Percentiles rank a stretch among this genome's conserved stretches.
Evolutionary conservation across 108 stramenopile genomes (phyloP).

Genomic region (Nitzschia sp.): DNA sequence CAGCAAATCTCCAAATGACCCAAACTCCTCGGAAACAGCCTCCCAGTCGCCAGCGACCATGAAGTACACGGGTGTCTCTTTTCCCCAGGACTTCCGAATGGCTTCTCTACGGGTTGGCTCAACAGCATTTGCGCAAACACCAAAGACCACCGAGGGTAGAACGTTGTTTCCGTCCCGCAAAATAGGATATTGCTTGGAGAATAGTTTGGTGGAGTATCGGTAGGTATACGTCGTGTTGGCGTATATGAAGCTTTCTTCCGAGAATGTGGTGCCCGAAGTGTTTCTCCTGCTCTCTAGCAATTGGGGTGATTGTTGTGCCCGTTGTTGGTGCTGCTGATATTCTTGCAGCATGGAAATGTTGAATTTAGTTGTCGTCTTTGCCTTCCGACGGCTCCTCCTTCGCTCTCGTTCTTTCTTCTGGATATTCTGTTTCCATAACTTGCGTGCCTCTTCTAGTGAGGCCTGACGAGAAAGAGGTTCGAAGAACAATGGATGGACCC

Average conservation of each 20-base stretch:
- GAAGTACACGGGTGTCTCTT: not conserved
- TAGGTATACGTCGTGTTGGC: conserved; percentile 5
- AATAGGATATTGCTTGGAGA: not conserved
- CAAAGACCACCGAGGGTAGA: not conserved
- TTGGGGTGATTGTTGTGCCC: no score
- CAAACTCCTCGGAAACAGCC: not conserved
- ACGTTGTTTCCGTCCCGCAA: not conserved
- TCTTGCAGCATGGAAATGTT: no score
- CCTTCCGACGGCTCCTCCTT: no score
- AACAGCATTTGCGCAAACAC: conserved; percentile 9
- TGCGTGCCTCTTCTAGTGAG: not conserved
- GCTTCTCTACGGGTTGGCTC: not conserved
- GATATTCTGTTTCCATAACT: no score
- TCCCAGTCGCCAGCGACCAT: not conserved
- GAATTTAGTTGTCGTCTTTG: no score
- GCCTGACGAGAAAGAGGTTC: not conserved
- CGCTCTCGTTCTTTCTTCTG: no score
- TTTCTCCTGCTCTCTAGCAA: no score
- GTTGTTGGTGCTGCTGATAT: no score
- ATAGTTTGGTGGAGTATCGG: conserved; percentile 6
- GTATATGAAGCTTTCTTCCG: conserved; percentile 3
- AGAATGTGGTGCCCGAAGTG: not conserved
- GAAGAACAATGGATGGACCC: conserved; percentile 2
- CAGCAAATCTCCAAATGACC: not conserved
- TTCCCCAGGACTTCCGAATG: conserved; percentile 17